Percentiles rank a stretch among this genome's conserved stretches.
Evolutionary conservation across 805 yeast genomes (phyloP).

Genomic region (Starmerella tilneyi): DNA sequence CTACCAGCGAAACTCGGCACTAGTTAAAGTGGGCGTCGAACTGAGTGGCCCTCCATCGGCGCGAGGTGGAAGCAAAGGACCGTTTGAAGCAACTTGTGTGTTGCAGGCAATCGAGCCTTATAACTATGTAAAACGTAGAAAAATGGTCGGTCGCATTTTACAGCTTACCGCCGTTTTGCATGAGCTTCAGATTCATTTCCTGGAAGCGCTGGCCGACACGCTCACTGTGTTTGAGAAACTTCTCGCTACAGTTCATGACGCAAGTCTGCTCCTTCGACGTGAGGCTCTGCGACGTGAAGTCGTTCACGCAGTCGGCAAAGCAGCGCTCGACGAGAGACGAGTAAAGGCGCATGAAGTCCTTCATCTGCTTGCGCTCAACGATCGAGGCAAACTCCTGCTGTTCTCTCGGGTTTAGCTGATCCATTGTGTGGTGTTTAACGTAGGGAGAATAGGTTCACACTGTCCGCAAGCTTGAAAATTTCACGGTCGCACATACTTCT

Average conservation of each 20-base stretch:
- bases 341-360: conserved; percentile 95
- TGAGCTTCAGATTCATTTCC: conserved; percentile 59
- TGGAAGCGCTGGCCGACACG: conserved; percentile 98
- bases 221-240: conserved; percentile 95
- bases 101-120: too few species aligned
- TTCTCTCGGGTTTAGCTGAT: conserved; percentile 85
- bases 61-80: too few species aligned
- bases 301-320: conserved; percentile 95
- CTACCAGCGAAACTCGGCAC: too few species aligned
- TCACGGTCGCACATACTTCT: not conserved
- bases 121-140: not conserved
- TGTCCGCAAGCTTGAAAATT: conserved; percentile 2
- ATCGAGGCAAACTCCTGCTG: conserved; percentile 93
- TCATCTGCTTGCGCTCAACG: conserved; percentile 96
- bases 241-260: conserved; percentile 86
- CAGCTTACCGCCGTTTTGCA: conserved; percentile 24
- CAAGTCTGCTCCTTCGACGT: conserved; percentile 79
- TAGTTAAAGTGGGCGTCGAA: not conserved
- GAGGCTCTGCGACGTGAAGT: conserved; percentile 85
- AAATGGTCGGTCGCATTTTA: conserved; percentile 1
- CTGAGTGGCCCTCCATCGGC: not conserved
- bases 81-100: too few species aligned
- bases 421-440: conserved; percentile 44
- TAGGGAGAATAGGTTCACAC: not conserved
- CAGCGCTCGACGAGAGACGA: conserved; percentile 94